phyloP scores from a whole-genome alignment of 768 basidiomycete species.

The Termitomyces sp. region DNA sequence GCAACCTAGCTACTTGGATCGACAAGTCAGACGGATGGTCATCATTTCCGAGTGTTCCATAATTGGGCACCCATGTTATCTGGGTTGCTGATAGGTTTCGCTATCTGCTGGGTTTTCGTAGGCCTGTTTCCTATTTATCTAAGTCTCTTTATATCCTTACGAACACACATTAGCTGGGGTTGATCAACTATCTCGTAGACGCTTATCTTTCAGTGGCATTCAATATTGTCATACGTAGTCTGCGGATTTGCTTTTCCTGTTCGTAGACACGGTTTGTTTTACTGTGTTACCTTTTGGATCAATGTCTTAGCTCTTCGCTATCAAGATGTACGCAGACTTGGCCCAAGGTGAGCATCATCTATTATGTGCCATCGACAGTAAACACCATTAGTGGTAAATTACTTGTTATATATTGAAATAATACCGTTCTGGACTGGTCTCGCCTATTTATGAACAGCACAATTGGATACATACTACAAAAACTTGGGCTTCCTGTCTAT shows the following conservation, averaged over 20 bases:
- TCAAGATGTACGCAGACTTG: slow-evolving; percentile 47
- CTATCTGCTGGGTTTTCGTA: slow-evolving; percentile 51
- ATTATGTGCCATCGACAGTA: slow-evolving; percentile 32
- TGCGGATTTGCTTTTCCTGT: slow-evolving; percentile 51
- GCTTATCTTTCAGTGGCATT: slow-evolving; percentile 47
- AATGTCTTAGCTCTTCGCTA: slow-evolving; percentile 40
- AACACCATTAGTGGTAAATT: background rate
- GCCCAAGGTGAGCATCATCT: slow-evolving; percentile 55
- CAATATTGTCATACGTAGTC: slow-evolving; percentile 45
- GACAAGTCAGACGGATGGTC: slow-evolving; percentile 42
- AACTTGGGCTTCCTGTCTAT: too few relatives aligned
- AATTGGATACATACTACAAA: background rate
- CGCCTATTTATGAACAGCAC: background rate
- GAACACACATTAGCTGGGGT: slow-evolving; percentile 32
- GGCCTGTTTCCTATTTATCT: slow-evolving; percentile 16
- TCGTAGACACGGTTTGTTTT: slow-evolving; percentile 3
- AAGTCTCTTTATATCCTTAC: background rate
- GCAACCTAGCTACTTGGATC: background rate
- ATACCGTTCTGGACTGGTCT: background rate
- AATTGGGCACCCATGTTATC: slow-evolving; percentile 51
- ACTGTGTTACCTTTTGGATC: slow-evolving; percentile 2
- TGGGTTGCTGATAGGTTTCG: slow-evolving; percentile 45
- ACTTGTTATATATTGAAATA: background rate
- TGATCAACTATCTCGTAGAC: slow-evolving; percentile 61
- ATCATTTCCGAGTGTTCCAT: slow-evolving; percentile 43